Evolutionary conservation across 441 rosid species (phyloP), one percentile per base, ranked within the genome.

Genomic region (Viola pubescens): DNA sequence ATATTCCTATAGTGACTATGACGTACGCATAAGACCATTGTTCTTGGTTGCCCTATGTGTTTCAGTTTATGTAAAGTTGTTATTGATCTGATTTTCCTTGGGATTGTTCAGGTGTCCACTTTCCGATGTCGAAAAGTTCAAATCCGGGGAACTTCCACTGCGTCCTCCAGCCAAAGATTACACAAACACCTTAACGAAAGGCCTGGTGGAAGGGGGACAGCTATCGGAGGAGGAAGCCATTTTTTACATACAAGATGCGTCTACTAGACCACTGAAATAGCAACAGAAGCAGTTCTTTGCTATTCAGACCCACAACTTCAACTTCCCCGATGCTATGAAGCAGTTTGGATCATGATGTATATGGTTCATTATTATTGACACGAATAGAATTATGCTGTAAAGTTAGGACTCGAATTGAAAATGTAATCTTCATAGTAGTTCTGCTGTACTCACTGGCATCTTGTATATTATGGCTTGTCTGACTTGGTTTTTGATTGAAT

Each of bases 131-230:
- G 83, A 81, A 59, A 70, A 66, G 59, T 86, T 83, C 61, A 83
- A 61, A 73, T 64, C 75, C 0, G 87, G 96, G 43, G 66, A 80
- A 70, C 1, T 79, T 56, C 87, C 82, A 6, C 5, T 83, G 37
- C 55, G 68, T 9, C 67, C 81, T 42, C 96, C 97, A 3, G 14
- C 67, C 54, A 64, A 64, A 64, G 75, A 66, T 11, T 94, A 94
- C 60, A 79, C 81, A 5, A 52, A 72, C 48, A 75, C 79, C 48
- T 62, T 94, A 48, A 38, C 81, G 56, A 82, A 42, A 61, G 98
- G 91, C 34, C 77, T 94, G 70, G 87, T 88, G n/a, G 87, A 84
- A 83, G 96, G 97, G 19, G 74, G 75, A 52, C 84, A 79, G 66
- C 74, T 89, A 14, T 75, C 86, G 5, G 73, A 76, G 59, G 82